Conservation (phyloP, 2,329 filamentous ascomycete genomes). For the Neofusicoccum parvum region DNA sequence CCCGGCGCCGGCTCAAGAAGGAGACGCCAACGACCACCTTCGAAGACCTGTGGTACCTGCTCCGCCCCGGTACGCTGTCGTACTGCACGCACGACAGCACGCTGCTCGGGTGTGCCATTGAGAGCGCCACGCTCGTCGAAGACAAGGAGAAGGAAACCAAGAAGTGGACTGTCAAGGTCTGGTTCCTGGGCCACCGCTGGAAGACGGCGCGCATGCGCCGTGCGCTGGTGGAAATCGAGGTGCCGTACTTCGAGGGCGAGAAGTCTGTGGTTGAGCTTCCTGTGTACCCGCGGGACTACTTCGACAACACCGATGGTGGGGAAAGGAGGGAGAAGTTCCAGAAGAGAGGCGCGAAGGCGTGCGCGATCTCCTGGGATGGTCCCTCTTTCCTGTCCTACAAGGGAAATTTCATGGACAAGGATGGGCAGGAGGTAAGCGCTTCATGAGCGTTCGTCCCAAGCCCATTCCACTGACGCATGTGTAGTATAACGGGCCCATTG, state of each 20-base stretch:
- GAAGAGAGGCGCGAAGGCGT: background rate
- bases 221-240: background rate
- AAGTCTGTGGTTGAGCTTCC: conserved; percentile 1
- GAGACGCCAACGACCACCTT: conserved; percentile 8
- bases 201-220: conserved; percentile 7
- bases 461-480: no score
- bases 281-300: conserved; percentile 15
- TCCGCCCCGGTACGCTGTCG: conserved; percentile 2
- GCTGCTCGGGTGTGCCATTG: conserved; percentile 9
- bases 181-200: conserved; percentile 18
- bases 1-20: conserved; percentile 4
- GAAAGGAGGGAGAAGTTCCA: background rate
- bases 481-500: conserved; percentile 5
- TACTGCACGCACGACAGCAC: background rate
- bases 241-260: conserved; percentile 16
- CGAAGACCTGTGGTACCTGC: conserved; percentile 19
- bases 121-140: background rate
- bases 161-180: conserved; percentile 1
- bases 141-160: background rate
- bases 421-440: conserved; percentile 2
- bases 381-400: conserved; percentile 12
- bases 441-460: no score
- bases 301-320: conserved; percentile 5
- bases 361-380: conserved; percentile 7
- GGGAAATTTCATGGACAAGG: conserved; percentile 6